Evolutionary conservation across 2,329 filamentous ascomycete species (phyloP).

Genomic region (Exserohilum turcica): DNA sequence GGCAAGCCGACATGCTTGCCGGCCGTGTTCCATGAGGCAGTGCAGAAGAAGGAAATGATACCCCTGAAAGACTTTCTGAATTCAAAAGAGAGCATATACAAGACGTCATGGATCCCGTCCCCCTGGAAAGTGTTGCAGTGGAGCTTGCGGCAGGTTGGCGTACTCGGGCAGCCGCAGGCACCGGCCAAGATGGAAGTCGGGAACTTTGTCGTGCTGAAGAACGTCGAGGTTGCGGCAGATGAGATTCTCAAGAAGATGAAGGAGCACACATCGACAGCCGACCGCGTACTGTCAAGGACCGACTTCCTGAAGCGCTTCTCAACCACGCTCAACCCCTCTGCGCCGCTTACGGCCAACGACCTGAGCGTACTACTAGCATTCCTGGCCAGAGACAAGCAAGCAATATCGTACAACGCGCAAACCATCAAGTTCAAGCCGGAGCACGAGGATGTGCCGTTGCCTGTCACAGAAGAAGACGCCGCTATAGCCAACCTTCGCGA

Average conservation of each 20-base stretch:
- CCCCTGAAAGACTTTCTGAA: constrained; percentile 70
- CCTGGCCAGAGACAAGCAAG: constrained; percentile 65
- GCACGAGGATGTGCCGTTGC: constrained; percentile 48
- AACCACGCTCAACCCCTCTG: constrained; percentile 30
- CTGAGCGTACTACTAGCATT: constrained; percentile 71
- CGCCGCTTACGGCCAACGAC: constrained; percentile 59
- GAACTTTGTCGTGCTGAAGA: constrained; percentile 69
- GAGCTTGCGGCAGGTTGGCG: constrained; percentile 70
- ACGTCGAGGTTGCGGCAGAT: constrained; percentile 62
- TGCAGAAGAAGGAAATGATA: constrained; percentile 71
- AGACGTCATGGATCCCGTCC: constrained; percentile 68
- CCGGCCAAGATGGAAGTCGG: constrained; percentile 65
- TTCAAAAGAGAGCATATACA: constrained; percentile 72
- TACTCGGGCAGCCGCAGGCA: constrained; percentile 56
- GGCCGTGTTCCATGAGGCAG: constrained; percentile 76
- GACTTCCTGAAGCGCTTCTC: constrained; percentile 45
- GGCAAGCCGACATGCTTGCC: constrained; percentile 82
- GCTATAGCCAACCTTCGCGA: constrained; percentile 80
- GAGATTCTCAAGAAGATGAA: constrained; percentile 47
- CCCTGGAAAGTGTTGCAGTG: constrained; percentile 75
- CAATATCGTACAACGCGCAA: constrained; percentile 79
- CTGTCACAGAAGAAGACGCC: constrained; percentile 76
- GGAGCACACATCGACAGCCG: constrained; percentile 40
- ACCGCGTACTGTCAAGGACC: constrained; percentile 43
- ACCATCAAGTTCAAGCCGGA: constrained; percentile 69